These are phyloP conservation scores for Platanthera zijinensis DNA, from an alignment of 106 monocot genomes.

Conservation along the genomic window DNA sequence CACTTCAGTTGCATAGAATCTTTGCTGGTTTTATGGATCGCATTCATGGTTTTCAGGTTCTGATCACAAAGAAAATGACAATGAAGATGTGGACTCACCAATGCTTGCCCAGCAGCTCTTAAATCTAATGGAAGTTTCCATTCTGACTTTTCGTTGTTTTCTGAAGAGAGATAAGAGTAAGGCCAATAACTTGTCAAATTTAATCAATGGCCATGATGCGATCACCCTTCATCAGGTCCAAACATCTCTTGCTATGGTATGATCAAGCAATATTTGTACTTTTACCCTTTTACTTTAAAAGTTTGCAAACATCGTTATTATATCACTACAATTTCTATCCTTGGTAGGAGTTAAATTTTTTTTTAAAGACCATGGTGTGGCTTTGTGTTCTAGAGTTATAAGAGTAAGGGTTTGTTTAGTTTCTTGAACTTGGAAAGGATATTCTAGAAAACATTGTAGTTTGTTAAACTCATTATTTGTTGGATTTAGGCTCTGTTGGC, in stretches of 20 bases:
- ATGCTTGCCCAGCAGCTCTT: slow-evolving; percentile 45
- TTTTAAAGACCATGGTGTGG: too few species aligned
- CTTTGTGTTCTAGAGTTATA: too few species aligned
- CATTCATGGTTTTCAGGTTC: slow-evolving; percentile 22
- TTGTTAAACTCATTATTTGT: too few species aligned
- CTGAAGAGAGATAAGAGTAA: slow-evolving; percentile 70
- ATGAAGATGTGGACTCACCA: slow-evolving; percentile 21
- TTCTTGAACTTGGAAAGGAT: too few species aligned
- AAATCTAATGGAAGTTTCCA: slow-evolving; percentile 56
- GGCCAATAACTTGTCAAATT: slow-evolving; percentile 14
- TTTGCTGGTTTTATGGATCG: slow-evolving; percentile 1
- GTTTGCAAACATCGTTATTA: too few species aligned
- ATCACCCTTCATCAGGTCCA: slow-evolving; percentile 75
- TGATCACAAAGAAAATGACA: slow-evolving; percentile 26
- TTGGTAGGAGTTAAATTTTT: too few species aligned
- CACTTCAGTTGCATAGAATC: too few species aligned
- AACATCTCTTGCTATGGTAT: slow-evolving; percentile 69
- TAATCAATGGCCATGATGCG: slow-evolving; percentile 35
- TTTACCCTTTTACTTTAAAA: not conserved
- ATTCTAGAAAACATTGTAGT: too few species aligned
- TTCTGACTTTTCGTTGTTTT: slow-evolving; percentile 64
- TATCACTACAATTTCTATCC: too few species aligned
- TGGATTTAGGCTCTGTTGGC: too few species aligned
- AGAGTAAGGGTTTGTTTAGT: too few species aligned
- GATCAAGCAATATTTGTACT: not conserved